Evolutionary conservation across 116 monocot genomes (phyloP).

Genomic region (Thalassia testudinum): DNA sequence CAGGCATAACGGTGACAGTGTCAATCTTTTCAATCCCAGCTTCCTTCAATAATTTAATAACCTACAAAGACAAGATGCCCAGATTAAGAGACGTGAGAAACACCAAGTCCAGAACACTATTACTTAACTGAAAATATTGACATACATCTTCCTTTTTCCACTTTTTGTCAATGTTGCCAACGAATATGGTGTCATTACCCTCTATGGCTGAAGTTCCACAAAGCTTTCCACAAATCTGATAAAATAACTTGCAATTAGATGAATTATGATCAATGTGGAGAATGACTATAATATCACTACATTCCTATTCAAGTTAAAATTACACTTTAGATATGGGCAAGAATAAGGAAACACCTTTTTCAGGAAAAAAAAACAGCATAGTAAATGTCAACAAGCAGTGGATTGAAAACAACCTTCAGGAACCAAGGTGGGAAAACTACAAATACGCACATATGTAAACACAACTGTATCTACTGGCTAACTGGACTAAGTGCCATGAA

Average conservation of each 20-base stretch:
- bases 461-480: no score
- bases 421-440: no score
- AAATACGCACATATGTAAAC: no score
- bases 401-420: no score
- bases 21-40: slow-evolving; percentile 63
- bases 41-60: slow-evolving; percentile 37
- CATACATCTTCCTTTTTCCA: slow-evolving; percentile 97
- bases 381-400: no score
- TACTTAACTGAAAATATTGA: neutral
- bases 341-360: no score
- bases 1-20: slow-evolving; percentile 34
- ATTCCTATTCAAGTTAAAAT: no score
- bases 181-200: slow-evolving; percentile 80
- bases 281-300: no score
- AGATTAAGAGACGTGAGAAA: neutral
- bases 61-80: slow-evolving; percentile 20
- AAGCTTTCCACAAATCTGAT: slow-evolving; percentile 43
- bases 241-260: neutral
- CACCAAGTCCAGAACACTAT: neutral
- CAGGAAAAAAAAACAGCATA: no score
- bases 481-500: no score
- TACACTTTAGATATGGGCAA: no score
- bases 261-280: no score
- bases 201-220: slow-evolving; percentile 75
- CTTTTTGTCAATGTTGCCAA: slow-evolving; percentile 83